These are phyloP conservation scores for Talaromyces sp. DNA, from an alignment of 2,329 filamentous ascomycete species.

Conservation along the genomic window DNA sequence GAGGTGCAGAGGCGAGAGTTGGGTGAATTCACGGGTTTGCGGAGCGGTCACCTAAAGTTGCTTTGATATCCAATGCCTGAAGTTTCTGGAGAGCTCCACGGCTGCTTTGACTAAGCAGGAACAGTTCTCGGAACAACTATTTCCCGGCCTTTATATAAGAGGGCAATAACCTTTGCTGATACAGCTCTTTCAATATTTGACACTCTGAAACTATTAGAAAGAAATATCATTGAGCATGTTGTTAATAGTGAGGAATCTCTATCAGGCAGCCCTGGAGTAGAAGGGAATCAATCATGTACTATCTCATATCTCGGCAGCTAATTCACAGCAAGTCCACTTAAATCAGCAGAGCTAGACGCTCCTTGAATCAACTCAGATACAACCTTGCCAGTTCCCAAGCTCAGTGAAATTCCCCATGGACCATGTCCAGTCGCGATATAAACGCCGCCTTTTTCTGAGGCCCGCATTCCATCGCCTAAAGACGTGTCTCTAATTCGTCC, in stretches of 20 bases:
- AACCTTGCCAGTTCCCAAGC: slow-evolving; percentile 70
- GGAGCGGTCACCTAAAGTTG: slow-evolving; percentile 11
- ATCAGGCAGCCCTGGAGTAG: no score
- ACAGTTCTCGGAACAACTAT: slow-evolving; percentile 20
- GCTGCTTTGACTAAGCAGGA: slow-evolving; percentile 28
- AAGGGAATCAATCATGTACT: no score
- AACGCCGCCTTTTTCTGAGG: slow-evolving; percentile 56
- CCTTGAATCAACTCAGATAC: slow-evolving; percentile 71
- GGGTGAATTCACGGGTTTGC: not conserved
- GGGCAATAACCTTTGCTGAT: not conserved
- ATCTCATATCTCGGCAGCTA: no score
- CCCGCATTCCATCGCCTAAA: slow-evolving; percentile 58
- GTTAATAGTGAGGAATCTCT: no score
- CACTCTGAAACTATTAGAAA: no score
- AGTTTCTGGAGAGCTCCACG: slow-evolving; percentile 41
- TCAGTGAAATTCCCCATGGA: slow-evolving; percentile 70
- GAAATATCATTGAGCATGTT: no score
- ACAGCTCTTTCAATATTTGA: no score
- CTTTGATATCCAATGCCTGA: slow-evolving; percentile 29
- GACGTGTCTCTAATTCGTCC: slow-evolving; percentile 58
- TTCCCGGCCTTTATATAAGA: slow-evolving; percentile 4
- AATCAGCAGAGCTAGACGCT: slow-evolving; percentile 59
- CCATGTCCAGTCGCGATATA: slow-evolving; percentile 74
- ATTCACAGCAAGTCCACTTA: slow-evolving; percentile 52
- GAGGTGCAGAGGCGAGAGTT: not conserved